These are phyloP conservation scores for Elaeis oleifera DNA, from an alignment of 202 grass and related monocot genomes.

Conservation along the genomic window DNA sequence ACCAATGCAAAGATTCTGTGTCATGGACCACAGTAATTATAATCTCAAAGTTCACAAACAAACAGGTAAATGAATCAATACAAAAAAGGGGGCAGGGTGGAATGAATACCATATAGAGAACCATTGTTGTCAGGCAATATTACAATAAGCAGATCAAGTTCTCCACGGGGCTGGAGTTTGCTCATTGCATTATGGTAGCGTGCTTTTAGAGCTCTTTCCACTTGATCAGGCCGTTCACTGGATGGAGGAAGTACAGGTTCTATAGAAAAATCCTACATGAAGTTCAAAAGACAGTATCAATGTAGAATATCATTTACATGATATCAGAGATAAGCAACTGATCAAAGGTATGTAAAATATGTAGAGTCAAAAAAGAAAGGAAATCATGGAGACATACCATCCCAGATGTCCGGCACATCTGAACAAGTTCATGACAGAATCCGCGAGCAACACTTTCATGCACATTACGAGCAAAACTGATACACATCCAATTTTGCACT, in stretches of 20 bases:
- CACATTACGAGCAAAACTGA: constrained; percentile 77
- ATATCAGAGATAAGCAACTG: background rate
- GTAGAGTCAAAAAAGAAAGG: background rate
- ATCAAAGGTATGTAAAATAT: background rate
- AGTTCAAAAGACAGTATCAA: background rate
- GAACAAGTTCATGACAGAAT: constrained; percentile 71
- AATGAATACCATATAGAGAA: constrained; percentile 67
- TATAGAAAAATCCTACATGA: constrained; percentile 51
- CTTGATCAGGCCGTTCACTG: constrained; percentile 53
- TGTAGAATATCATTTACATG: background rate
- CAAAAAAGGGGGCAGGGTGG: too few relatives aligned
- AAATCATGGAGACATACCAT: constrained; percentile 47
- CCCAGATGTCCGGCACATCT: constrained; percentile 81
- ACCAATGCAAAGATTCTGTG: too few relatives aligned
- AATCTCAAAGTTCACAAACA: too few relatives aligned
- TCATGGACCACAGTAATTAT: too few relatives aligned
- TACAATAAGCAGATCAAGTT: constrained; percentile 73
- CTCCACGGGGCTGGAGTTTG: constrained; percentile 35
- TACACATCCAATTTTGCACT: constrained; percentile 83
- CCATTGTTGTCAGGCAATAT: constrained; percentile 90
- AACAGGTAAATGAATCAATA: too few relatives aligned
- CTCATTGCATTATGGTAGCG: constrained; percentile 51
- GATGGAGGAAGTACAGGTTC: constrained; percentile 55
- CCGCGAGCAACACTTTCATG: constrained; percentile 43
- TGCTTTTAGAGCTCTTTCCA: constrained; percentile 46